Percentiles rank a stretch among this genome's conserved stretches.
phyloP scores from a whole-genome alignment of 257 asterid species.

The Agastache rugosa region DNA sequence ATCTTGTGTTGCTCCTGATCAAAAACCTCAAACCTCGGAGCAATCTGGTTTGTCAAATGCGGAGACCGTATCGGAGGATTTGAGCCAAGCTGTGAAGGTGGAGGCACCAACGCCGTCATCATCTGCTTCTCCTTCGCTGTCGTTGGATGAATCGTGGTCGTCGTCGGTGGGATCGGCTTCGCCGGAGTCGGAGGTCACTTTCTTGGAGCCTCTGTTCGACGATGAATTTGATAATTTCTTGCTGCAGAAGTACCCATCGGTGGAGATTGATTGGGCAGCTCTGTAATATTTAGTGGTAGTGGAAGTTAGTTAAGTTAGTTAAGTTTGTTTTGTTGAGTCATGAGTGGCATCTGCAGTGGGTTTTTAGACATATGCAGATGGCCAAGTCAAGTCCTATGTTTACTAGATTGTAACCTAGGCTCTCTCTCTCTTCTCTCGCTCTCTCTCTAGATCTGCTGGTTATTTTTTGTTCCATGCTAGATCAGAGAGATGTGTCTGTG shows the following conservation, averaged over 20 bases:
- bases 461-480: slow-evolving; percentile 68
- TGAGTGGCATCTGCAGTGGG: slow-evolving; percentile 70
- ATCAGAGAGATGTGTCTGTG: slow-evolving; percentile 40
- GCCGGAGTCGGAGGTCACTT: slow-evolving; percentile 58
- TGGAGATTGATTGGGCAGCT: slow-evolving; percentile 96
- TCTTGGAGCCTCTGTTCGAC: slow-evolving; percentile 49
- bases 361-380: slow-evolving; percentile 82
- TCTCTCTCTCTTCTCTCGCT: slow-evolving; percentile 41
- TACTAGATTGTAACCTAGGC: slow-evolving; percentile 32
- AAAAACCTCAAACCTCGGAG: slow-evolving; percentile 11
- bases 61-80: slow-evolving; percentile 18
- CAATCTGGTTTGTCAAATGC: slow-evolving; percentile 16
- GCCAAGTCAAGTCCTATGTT: slow-evolving; percentile 24
- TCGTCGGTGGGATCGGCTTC: slow-evolving; percentile 48
- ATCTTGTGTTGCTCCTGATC: slow-evolving; percentile 13
- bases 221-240: slow-evolving; percentile 43
- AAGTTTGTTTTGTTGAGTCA: slow-evolving; percentile 3
- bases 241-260: slow-evolving; percentile 76
- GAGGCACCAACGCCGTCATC: slow-evolving; percentile 40
- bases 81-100: slow-evolving; percentile 45
- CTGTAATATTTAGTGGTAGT: slow-evolving; percentile 34
- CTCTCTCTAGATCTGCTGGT: slow-evolving; percentile 57
- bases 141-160: slow-evolving; percentile 44
- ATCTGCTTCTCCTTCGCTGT: slow-evolving; percentile 36
- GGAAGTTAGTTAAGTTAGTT: neutral